phyloP scores from a whole-genome alignment of 495 filamentous ascomycete genomes.

The Sordaria brevicollis region DNA sequence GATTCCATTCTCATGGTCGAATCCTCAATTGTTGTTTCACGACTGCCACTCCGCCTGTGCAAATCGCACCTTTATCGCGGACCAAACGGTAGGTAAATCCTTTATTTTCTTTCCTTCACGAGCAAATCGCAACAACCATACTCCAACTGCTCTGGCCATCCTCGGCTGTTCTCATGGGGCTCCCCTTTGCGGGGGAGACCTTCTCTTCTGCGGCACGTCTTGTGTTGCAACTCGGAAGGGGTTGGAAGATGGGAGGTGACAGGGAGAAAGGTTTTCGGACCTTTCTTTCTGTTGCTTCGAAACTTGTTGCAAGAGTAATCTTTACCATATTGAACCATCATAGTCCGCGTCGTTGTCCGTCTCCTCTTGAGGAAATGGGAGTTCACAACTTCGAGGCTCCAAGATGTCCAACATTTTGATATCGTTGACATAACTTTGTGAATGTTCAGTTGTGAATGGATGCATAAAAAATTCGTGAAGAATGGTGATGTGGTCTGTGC shows the following conservation, averaged over 20 bases:
- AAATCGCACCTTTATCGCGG: neutral
- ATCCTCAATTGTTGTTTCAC: neutral
- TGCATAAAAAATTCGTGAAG: conserved; percentile 4
- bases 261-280: neutral
- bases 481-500: neutral
- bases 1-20: neutral
- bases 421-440: neutral
- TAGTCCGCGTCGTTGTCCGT: conserved; percentile 39
- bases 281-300: conserved; percentile 7
- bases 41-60: neutral
- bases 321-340: conserved; percentile 34
- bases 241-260: conserved; percentile 27
- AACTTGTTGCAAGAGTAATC: conserved; percentile 35
- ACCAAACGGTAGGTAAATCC: neutral
- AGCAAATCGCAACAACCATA: conserved; percentile 26
- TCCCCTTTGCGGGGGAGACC: conserved; percentile 35
- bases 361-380: conserved; percentile 5
- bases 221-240: conserved; percentile 34
- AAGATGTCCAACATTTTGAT: conserved; percentile 39
- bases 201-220: conserved; percentile 31
- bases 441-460: neutral
- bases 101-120: neutral
- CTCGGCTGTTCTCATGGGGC: conserved; percentile 20
- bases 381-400: conserved; percentile 41
- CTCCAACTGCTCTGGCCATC: conserved; percentile 27